Evolutionary conservation across 306 rosid genomes (phyloP).

Genomic region (Morella rubra): DNA sequence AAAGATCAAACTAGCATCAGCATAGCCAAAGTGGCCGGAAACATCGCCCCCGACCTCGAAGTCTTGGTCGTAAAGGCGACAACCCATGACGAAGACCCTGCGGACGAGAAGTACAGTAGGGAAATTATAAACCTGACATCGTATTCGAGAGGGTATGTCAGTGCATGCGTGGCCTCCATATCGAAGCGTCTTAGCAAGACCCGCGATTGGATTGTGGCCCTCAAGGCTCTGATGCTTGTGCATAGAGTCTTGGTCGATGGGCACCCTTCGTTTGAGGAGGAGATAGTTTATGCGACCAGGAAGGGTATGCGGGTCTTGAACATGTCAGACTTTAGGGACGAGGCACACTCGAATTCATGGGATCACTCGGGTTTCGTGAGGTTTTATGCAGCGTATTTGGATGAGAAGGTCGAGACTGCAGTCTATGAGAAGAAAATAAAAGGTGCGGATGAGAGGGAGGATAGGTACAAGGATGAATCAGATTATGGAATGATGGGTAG

Average conservation of each 20-base stretch:
- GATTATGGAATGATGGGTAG: constrained; percentile 32
- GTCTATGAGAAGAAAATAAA: constrained; percentile 48
- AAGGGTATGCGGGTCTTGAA: constrained; percentile 61
- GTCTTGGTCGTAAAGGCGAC: constrained; percentile 83
- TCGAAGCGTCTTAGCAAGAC: constrained; percentile 68
- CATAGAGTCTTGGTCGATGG: constrained; percentile 71
- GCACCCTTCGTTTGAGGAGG: constrained; percentile 70
- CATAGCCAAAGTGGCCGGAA: constrained; percentile 85
- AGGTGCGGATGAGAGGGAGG: constrained; percentile 32
- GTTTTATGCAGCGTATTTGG: constrained; percentile 68
- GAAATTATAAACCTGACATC: constrained; percentile 62
- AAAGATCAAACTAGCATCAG: constrained; percentile 92
- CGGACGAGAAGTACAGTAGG: constrained; percentile 64
- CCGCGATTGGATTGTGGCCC: constrained; percentile 84
- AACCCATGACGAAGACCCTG: constrained; percentile 70
- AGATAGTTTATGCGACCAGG: constrained; percentile 52
- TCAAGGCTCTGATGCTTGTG: constrained; percentile 72
- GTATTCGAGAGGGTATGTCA: constrained; percentile 53
- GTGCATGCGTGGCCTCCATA: constrained; percentile 56
- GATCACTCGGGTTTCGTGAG: constrained; percentile 71
- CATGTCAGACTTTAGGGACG: constrained; percentile 73
- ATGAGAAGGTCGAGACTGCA: constrained; percentile 61
- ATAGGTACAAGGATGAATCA: constrained; percentile 36
- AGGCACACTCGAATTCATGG: constrained; percentile 79
- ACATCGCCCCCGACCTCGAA: constrained; percentile 75